Evolutionary conservation across 176 grass and related monocot species (phyloP).

Genomic region (Zizania latifolia): DNA sequence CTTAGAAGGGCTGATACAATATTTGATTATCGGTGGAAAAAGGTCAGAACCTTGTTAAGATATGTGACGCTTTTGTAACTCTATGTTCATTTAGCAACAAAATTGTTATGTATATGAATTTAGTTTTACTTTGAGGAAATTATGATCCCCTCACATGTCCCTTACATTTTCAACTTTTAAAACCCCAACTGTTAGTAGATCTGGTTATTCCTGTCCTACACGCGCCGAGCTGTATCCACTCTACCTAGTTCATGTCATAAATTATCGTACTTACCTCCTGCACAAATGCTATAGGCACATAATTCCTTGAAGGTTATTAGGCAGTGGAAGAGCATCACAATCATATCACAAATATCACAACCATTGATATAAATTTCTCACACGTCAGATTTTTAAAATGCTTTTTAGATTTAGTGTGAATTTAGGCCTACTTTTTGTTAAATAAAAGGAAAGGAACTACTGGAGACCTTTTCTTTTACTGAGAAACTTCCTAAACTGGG

Average conservation of each 20-base stretch:
- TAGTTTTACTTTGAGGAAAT: not conserved
- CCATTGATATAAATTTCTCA: not conserved
- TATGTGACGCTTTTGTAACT: not conserved
- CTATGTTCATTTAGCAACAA: too few species aligned
- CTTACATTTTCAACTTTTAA: not conserved
- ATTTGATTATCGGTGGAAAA: constrained; percentile 91
- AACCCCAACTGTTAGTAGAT: not conserved
- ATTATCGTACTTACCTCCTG: not conserved
- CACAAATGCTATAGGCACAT: not conserved
- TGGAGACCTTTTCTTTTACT: too few species aligned
- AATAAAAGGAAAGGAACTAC: too few species aligned
- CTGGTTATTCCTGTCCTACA: not conserved
- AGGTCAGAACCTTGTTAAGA: constrained; percentile 46
- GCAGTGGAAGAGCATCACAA: not conserved
- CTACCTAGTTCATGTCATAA: not conserved
- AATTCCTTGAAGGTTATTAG: not conserved
- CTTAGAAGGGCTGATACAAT: constrained; percentile 88
- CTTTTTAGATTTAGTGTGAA: not conserved
- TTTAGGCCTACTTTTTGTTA: too few species aligned
- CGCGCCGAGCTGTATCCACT: not conserved
- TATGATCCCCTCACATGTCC: not conserved
- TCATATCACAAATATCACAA: too few species aligned
- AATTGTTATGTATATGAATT: too few species aligned
- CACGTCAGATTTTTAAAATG: not conserved
- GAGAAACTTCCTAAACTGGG: not conserved